These are phyloP conservation scores for Dalbergia cochinchinensis DNA, from an alignment of 306 rosid species.

Conservation along the genomic window DNA sequence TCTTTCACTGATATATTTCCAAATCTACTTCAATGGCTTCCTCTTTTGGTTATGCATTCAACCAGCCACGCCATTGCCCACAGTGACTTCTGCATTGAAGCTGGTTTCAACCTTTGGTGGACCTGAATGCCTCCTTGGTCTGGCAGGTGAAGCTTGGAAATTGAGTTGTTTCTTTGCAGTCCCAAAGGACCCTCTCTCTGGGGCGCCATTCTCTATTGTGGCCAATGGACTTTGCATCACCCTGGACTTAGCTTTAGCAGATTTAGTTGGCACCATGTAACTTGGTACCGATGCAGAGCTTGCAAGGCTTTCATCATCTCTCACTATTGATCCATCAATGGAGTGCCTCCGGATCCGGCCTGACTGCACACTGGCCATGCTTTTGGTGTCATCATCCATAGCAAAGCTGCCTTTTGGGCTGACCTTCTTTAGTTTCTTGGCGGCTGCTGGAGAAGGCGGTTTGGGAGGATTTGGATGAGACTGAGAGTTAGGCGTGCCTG, in stretches of 20 bases:
- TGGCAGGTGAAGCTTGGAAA: slow-evolving; percentile 79
- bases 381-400: slow-evolving; percentile 75
- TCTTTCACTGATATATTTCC: slow-evolving; percentile 26
- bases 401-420: slow-evolving; percentile 72
- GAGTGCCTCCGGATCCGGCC: slow-evolving; percentile 83
- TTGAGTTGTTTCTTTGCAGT: slow-evolving; percentile 80
- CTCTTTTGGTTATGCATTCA: slow-evolving; percentile 39
- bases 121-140: slow-evolving; percentile 79
- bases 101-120: slow-evolving; percentile 78
- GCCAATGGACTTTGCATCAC: slow-evolving; percentile 73
- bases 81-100: slow-evolving; percentile 57
- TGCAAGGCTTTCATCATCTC: slow-evolving; percentile 83
- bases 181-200: slow-evolving; percentile 66
- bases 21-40: slow-evolving; percentile 49
- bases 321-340: slow-evolving; percentile 67
- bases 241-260: slow-evolving; percentile 86
- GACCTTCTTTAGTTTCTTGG: slow-evolving; percentile 63
- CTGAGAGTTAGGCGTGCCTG: slow-evolving; percentile 61
- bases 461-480: slow-evolving; percentile 76
- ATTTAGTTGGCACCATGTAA: slow-evolving; percentile 88
- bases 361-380: slow-evolving; percentile 74
- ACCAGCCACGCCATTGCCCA: slow-evolving; percentile 57
- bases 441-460: slow-evolving; percentile 54
- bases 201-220: slow-evolving; percentile 58
- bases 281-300: slow-evolving; percentile 79